Percentiles rank a stretch among this genome's conserved stretches.
Conservation (phyloP, 176 grass and related monocot genomes). For the Cenchrus americanus region DNA sequence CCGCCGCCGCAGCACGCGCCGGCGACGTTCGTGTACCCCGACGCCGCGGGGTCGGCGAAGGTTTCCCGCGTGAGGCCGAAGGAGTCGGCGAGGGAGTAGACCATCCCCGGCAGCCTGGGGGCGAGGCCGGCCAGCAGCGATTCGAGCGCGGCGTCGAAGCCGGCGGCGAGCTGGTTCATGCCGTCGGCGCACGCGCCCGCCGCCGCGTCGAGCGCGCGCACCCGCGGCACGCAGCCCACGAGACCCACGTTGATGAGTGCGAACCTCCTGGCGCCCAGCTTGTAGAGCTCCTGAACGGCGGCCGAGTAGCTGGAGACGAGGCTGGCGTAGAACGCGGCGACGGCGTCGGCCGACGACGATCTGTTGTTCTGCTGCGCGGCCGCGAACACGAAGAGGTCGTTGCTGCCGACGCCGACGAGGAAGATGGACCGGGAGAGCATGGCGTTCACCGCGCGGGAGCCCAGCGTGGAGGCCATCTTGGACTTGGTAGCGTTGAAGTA, state of each 20-base stretch:
- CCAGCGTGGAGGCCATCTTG: constrained; percentile 13
- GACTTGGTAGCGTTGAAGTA: constrained; percentile 34
- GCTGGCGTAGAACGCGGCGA: neutral
- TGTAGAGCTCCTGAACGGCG: constrained; percentile 31
- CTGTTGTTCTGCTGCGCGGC: too few relatives aligned
- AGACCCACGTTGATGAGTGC: constrained; percentile 34
- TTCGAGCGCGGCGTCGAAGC: constrained; percentile 1
- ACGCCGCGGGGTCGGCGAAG: neutral
- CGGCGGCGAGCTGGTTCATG: constrained; percentile 31
- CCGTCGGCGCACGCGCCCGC: constrained; percentile 11
- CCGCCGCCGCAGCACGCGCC: constrained; percentile 39
- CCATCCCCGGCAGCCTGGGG: constrained; percentile 4
- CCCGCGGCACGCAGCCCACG: constrained; percentile 32
- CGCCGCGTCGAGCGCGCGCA: neutral
- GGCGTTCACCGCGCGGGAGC: neutral
- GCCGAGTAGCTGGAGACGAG: constrained; percentile 35
- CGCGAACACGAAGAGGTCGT: constrained; percentile 44
- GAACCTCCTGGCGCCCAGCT: constrained; percentile 44
- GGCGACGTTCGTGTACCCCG: constrained; percentile 18
- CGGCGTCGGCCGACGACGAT: too few relatives aligned
- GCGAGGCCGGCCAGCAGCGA: neutral
- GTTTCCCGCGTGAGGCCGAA: neutral
- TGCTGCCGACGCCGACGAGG: constrained; percentile 31
- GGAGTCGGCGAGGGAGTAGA: constrained; percentile 43
- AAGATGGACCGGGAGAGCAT: constrained; percentile 42